phyloP scores from a whole-genome alignment of 495 filamentous ascomycete genomes.

The Bombardia bombarda region DNA sequence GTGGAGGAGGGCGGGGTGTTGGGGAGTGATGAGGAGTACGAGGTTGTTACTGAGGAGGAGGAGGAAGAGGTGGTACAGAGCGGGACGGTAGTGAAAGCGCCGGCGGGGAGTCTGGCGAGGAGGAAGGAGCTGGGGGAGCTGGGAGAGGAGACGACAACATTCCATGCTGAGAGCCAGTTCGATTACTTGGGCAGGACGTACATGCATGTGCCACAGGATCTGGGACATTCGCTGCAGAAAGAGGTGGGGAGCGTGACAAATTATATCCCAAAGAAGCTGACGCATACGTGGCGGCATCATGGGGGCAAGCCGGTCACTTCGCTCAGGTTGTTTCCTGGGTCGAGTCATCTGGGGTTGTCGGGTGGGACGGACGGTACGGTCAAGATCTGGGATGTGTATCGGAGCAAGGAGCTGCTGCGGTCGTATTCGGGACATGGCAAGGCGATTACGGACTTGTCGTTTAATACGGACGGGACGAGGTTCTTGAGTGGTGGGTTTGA shows the following conservation, averaged over 20 bases:
- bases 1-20: constrained; percentile 48
- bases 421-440: constrained; percentile 88
- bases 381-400: constrained; percentile 94
- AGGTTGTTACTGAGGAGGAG: constrained; percentile 54
- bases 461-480: constrained; percentile 69
- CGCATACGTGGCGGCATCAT: constrained; percentile 85
- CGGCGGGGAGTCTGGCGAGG: constrained; percentile 48
- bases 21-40: constrained; percentile 74
- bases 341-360: constrained; percentile 82
- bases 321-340: constrained; percentile 76
- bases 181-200: constrained; percentile 92
- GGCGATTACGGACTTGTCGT: constrained; percentile 80
- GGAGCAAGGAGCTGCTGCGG: constrained; percentile 76
- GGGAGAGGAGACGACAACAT: constrained; percentile 74
- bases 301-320: constrained; percentile 72
- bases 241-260: constrained; percentile 73
- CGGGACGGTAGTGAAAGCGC: constrained; percentile 42
- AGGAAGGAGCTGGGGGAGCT: constrained; percentile 48
- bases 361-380: constrained; percentile 79
- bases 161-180: constrained; percentile 72
- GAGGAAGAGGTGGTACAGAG: constrained; percentile 49
- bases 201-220: constrained; percentile 93
- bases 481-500: constrained; percentile 94
- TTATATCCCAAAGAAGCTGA: constrained; percentile 85
- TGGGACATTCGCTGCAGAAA: constrained; percentile 81